A percentile compares a stretch with the other conserved stretches of the same genome.
These are phyloP conservation scores for Pichia scutulata DNA, from an alignment of 805 yeast species.

Conservation along the genomic window DNA sequence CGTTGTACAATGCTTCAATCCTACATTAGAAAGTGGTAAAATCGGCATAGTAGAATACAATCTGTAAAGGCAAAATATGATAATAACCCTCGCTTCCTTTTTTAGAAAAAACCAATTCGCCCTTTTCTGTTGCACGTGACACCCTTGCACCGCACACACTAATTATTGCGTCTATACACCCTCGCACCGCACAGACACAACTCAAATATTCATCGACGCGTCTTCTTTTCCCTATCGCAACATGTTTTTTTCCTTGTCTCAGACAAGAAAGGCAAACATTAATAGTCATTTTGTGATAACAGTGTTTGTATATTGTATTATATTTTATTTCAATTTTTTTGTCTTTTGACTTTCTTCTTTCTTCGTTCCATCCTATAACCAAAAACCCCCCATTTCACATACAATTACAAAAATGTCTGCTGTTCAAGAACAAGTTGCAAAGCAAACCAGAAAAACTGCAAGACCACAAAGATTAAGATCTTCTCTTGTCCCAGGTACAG, in stretches of 20 bases:
- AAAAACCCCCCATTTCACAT: not conserved
- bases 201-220: not conserved
- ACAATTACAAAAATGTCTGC: slow-evolving; percentile 22
- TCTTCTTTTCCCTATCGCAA: not conserved
- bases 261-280: not conserved
- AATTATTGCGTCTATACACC: not conserved
- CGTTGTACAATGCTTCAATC: slow-evolving; percentile 13
- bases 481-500: slow-evolving; percentile 36
- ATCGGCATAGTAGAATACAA: slow-evolving; percentile 7
- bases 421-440: slow-evolving; percentile 82
- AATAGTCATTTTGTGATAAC: not conserved
- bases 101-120: not conserved
- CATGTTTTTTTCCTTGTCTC: not conserved
- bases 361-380: not conserved
- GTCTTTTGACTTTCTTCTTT: not conserved
- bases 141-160: slow-evolving; percentile 10
- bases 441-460: slow-evolving; percentile 82
- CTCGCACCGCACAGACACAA: not conserved
- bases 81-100: not conserved
- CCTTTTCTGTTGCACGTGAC: not conserved
- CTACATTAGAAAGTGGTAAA: not conserved
- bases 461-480: slow-evolving; percentile 95
- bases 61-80: not conserved
- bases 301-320: not conserved
- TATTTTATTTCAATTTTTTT: not conserved